Percentiles rank a stretch among this genome's conserved stretches.
Conservation (phyloP, 2,329 filamentous ascomycete genomes). For the Dothideomycetidae sp. region DNA sequence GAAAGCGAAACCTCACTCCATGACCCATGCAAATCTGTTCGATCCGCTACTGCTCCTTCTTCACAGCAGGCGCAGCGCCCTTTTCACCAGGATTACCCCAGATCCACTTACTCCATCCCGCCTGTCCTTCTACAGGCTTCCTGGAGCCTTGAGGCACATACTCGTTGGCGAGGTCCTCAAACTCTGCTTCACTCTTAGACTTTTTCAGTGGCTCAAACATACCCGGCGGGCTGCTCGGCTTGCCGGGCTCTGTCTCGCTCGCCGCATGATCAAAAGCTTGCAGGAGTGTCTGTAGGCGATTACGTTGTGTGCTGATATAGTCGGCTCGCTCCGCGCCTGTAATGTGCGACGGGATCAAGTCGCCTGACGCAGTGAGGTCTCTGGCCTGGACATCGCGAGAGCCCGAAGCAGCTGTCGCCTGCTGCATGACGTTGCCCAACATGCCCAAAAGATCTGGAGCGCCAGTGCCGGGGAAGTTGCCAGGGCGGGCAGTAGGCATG, state of each 20-base stretch:
- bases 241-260: conserved; percentile 19
- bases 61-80: conserved; percentile 19
- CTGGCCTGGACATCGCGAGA: conserved; percentile 30
- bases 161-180: conserved; percentile 42
- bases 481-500: conserved; percentile 55
- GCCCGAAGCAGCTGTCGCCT: conserved; percentile 19
- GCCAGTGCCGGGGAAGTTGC: conserved; percentile 28
- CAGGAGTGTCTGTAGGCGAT: conserved; percentile 59
- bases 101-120: conserved; percentile 23
- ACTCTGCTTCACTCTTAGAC: conserved; percentile 75
- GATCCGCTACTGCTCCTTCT: conserved; percentile 17
- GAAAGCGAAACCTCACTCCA: not conserved
- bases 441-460: conserved; percentile 61
- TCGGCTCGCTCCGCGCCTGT: conserved; percentile 53
- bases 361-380: conserved; percentile 43
- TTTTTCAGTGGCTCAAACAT: conserved; percentile 46
- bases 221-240: conserved; percentile 14
- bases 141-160: conserved; percentile 20
- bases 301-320: conserved; percentile 67
- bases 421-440: conserved; percentile 58
- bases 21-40: not conserved
- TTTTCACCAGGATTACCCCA: conserved; percentile 26
- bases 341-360: conserved; percentile 57
- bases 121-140: conserved; percentile 17
- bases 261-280: conserved; percentile 70